Base-by-base conservation (phyloP, 441 rosid genomes). In the Euphorbia schlechtendalii region DNA sequence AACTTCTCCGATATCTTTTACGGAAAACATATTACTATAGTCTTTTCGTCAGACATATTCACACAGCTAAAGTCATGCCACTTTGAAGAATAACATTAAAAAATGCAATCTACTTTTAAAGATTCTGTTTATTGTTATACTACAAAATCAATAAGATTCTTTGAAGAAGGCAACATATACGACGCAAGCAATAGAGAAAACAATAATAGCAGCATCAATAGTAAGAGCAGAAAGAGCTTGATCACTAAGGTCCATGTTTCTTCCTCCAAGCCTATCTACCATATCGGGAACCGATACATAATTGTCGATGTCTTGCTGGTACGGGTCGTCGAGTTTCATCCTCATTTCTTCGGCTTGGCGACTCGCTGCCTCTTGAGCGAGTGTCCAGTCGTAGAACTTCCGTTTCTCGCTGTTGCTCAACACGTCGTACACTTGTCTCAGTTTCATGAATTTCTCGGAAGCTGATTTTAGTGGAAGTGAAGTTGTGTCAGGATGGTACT, bases 401-500 rank as follows among this genome's bases (percentile, higher is more conserved):
- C 96, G 75, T n/a, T 79, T 80, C 85, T 89, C 95, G 1, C 65
- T 80, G 6, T 82, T 45, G 81, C 95, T 84, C 46, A 91, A 24
- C 38, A 82, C 88, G 52, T 84, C 77, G 28, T 91, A 89, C 4
- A 89, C 74, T 68, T 84, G 78, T 72, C 87, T 82, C 13, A 91
- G 80, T 72, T 80, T 89, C 83, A 91, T 68, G 80, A 91, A 91
- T 71, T 89, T 91, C 56, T 86, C 91, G 1, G 90, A 89, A n/a
- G 98, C 98, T 0, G 88, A 67, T 67, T 87, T 81, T 13, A 91
- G 70, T 2, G 98, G 96, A 52, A 91, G 89, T 28, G 96, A 82
- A 24, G 96, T 91, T 25, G 98, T 85, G 83, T 88, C 98, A n/a
- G 98, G 98, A 69, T 91, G 98, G 74, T 91, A 88, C 75, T 89